Conservation (phyloP, 176 grass and related monocot genomes). For the Lolium perenne region DNA sequence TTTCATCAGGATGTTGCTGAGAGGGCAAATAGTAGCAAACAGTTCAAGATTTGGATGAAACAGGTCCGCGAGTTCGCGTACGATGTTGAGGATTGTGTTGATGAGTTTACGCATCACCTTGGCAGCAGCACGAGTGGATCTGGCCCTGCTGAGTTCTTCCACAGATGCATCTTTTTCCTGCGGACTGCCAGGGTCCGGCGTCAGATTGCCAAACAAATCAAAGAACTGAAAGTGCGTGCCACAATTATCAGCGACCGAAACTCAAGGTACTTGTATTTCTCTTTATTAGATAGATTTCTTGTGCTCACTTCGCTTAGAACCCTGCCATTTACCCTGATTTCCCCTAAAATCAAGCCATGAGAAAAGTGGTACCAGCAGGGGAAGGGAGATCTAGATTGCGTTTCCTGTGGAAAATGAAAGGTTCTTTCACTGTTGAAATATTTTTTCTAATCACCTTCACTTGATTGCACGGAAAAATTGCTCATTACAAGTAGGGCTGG, state of each 20-base stretch:
- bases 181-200: not conserved
- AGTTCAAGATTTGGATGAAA: constrained; percentile 53
- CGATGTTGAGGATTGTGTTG: constrained; percentile 51
- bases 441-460: too few relatives aligned
- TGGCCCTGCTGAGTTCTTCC: not conserved
- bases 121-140: not conserved
- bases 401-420: too few relatives aligned
- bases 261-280: constrained; percentile 18
- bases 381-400: too few relatives aligned
- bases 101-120: constrained; percentile 36
- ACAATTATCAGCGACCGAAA: constrained; percentile 34
- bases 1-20: constrained; percentile 52
- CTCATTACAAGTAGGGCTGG: too few relatives aligned
- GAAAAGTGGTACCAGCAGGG: too few relatives aligned
- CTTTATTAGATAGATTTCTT: not conserved
- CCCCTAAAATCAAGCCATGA: not conserved
- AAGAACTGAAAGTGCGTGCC: constrained; percentile 31
- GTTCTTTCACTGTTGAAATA: too few relatives aligned
- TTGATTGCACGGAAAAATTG: too few relatives aligned
- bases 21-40: constrained; percentile 31
- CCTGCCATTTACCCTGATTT: not conserved
- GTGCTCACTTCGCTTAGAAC: not conserved
- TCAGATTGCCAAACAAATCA: constrained; percentile 41
- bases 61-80: constrained; percentile 48
- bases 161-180: not conserved